These are phyloP conservation scores for Sarcocystis neurona DNA, from an alignment of 169 alveolate species.

Conservation along the genomic window DNA sequence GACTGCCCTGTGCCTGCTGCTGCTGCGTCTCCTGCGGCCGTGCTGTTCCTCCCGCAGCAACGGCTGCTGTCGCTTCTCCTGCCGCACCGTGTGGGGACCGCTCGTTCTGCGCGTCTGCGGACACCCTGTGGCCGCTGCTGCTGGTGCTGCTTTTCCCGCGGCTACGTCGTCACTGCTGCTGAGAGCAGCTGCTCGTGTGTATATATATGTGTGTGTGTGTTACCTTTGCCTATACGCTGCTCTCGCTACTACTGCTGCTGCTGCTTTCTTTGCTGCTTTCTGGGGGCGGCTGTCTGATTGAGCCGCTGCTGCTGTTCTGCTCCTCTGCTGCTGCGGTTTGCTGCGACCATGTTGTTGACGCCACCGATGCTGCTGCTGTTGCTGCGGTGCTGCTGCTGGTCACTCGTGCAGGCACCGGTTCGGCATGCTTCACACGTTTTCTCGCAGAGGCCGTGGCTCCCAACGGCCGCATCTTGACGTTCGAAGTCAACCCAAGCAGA, in stretches of 20 bases:
- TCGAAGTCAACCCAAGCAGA: conserved; percentile 78
- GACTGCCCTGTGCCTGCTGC: too few species aligned
- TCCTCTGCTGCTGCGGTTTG: background rate
- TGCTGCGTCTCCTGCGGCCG: too few species aligned
- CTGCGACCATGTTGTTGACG: background rate
- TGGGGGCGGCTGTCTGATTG: background rate
- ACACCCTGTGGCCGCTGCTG: too few species aligned
- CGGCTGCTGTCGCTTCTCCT: too few species aligned
- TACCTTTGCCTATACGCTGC: too few species aligned
- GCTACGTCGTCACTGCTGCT: too few species aligned
- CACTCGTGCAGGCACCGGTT: conserved; percentile 74
- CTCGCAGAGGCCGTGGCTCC: conserved; percentile 75
- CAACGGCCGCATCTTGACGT: conserved; percentile 79
- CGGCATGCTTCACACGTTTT: conserved; percentile 78
- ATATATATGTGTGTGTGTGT: too few species aligned
- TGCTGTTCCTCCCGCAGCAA: too few species aligned
- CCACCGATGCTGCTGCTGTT: background rate
- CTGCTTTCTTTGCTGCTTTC: background rate
- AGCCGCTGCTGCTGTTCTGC: background rate
- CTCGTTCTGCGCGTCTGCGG: too few species aligned
- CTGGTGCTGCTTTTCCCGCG: too few species aligned
- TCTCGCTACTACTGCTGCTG: background rate
- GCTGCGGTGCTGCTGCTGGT: background rate
- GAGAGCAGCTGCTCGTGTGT: too few species aligned
- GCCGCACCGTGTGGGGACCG: too few species aligned